Base-by-base conservation (phyloP, 2,329 filamentous ascomycete genomes). In the Cercospora beticola region DNA sequence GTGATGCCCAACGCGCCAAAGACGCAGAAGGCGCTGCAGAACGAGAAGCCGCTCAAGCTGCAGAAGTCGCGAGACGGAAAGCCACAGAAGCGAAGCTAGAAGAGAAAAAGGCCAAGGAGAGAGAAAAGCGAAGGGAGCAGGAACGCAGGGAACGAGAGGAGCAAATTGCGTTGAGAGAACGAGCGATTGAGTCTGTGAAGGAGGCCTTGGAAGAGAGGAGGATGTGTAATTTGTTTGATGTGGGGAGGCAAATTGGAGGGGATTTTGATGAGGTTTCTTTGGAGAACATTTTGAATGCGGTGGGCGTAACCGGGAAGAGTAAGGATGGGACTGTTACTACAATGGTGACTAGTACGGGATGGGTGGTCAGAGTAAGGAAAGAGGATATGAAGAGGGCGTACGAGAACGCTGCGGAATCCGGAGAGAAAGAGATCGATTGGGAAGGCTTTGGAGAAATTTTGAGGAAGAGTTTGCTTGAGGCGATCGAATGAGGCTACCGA, bases 21-120 rank as follows among this genome's bases (percentile, higher is more conserved):
- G 83, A 83, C 8, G 81, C 79, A 0, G 81, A 80, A 56, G 80
- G 79, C 5, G 79, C 79, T 0, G 81, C 80, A 21, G 83, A 84
- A 72, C 79, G 83, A 1, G 82, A 84, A 63, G 81, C 80, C 4
- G 77, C 76, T 10, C 71, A 82, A 3, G 78, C 77, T 2, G 77
- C 78, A 1, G 82, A 83, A 73, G 79, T 79, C 60, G 78, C 79
- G 65, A 75, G 81, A 59, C 76, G 84, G 1, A 78, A 77, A 26
- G 78, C 78, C 1, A 78, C 79, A 0, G 83, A 85, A 68, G 78
- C 80, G 36, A 78, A 78, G 68, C 78, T 85, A 21, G 77, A 79
- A 28, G 81, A 81, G 61, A 78, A 78, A 59, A 78, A 80, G 72
- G 72, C 79, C 21, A 75, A 74, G 63, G 82, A 83, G 71, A 65